These are phyloP conservation scores for Pythium scleroteichum DNA, from an alignment of 352 stramenopile species.

Conservation along the genomic window DNA sequence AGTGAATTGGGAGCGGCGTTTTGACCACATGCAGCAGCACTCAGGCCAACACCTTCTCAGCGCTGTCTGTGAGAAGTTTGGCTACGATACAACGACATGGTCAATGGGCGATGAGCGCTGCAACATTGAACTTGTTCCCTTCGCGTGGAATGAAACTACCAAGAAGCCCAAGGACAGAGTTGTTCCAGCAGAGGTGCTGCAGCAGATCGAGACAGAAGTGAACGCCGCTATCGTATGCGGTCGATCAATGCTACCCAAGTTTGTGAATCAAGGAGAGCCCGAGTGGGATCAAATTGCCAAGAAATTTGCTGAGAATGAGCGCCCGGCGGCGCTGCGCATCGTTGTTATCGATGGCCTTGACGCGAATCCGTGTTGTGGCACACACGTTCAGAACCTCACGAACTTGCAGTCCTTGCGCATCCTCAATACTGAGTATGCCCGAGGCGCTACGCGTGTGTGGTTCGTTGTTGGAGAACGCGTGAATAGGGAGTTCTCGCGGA, in stretches of 20 bases:
- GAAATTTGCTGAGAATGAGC: constrained; percentile 58
- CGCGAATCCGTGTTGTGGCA: constrained; percentile 88
- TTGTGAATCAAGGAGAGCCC: constrained; percentile 48
- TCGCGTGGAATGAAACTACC: constrained; percentile 28
- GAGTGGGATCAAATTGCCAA: constrained; percentile 59
- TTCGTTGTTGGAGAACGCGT: constrained; percentile 85
- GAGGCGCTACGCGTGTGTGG: constrained; percentile 70
- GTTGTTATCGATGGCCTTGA: constrained; percentile 85
- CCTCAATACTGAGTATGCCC: constrained; percentile 69
- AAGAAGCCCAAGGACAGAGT: constrained; percentile 42
- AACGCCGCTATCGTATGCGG: constrained; percentile 76
- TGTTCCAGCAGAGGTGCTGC: constrained; percentile 40
- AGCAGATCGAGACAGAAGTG: constrained; percentile 67
- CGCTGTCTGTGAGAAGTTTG: constrained; percentile 75
- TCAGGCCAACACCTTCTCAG: constrained; percentile 88
- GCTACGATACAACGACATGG: constrained; percentile 82
- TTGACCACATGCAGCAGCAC: constrained; percentile 91
- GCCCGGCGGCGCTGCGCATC: constrained; percentile 72
- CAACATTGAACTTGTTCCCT: constrained; percentile 82
- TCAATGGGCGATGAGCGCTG: constrained; percentile 63
- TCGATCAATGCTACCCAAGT: constrained; percentile 56
- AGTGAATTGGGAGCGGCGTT: constrained; percentile 77
- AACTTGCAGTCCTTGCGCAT: constrained; percentile 79
- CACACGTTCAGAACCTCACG: constrained; percentile 73
- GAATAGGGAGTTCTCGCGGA: constrained; percentile 73